A percentile compares a stretch with the other conserved stretches of the same genome.
These are phyloP conservation scores for Nakazawaea holstii DNA, from an alignment of 805 yeast genomes.

Conservation along the genomic window DNA sequence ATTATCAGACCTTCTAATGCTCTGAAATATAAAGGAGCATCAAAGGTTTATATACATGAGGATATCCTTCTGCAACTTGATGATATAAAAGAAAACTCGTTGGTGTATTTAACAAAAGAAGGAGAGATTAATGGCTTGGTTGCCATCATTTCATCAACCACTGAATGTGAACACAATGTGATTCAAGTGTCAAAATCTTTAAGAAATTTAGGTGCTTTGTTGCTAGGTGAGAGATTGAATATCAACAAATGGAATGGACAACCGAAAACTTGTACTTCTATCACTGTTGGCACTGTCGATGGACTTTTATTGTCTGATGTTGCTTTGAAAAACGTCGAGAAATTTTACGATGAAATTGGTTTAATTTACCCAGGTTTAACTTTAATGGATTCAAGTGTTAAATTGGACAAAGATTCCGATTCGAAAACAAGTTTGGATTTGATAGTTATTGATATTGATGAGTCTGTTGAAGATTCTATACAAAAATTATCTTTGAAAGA, in stretches of 20 bases:
- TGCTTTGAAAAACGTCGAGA: slow-evolving; percentile 30
- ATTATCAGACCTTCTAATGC: slow-evolving; percentile 7
- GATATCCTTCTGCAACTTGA: slow-evolving; percentile 6
- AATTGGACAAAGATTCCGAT: slow-evolving; percentile 17
- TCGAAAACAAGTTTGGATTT: slow-evolving; percentile 14
- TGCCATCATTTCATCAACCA: background rate
- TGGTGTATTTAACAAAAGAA: slow-evolving; percentile 3
- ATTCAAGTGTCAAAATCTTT: slow-evolving; percentile 19
- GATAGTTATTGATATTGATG: slow-evolving; percentile 10
- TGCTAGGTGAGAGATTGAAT: slow-evolving; percentile 28
- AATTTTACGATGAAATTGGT: slow-evolving; percentile 48
- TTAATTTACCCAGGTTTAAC: slow-evolving; percentile 52
- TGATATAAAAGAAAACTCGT: background rate
- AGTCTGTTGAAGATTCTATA: slow-evolving; percentile 15
- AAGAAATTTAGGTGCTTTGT: slow-evolving; percentile 16
- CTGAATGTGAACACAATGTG: slow-evolving; percentile 17
- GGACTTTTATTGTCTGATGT: slow-evolving; percentile 11
- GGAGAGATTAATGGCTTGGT: slow-evolving; percentile 6
- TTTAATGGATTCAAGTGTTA: slow-evolving; percentile 20
- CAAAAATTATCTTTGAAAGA: slow-evolving; percentile 24
- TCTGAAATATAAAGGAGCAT: background rate
- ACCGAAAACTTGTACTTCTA: slow-evolving; percentile 32
- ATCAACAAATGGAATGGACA: slow-evolving; percentile 42
- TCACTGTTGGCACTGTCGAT: slow-evolving; percentile 12
- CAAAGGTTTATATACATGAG: slow-evolving; percentile 3